Conservation (phyloP, 208 protist species). For the Kentomonas sorsogonicus region DNA sequence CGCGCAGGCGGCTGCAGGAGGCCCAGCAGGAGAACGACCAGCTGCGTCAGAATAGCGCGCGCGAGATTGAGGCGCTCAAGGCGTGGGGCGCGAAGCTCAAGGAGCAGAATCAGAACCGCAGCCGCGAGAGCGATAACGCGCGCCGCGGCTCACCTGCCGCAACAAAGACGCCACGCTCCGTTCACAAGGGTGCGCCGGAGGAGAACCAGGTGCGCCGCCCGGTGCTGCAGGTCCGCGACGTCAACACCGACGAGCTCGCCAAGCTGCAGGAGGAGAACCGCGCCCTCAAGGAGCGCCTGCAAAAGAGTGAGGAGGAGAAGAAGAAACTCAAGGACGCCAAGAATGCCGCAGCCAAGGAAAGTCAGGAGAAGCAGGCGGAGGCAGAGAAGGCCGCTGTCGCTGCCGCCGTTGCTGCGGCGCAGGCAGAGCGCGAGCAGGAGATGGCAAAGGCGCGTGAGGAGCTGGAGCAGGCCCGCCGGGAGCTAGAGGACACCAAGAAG, state of each 20-base stretch:
- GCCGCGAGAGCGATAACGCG: slow-evolving; percentile 6
- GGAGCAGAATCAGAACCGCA: slow-evolving; percentile 27
- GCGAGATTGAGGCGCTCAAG: slow-evolving; percentile 43
- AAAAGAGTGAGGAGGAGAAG: slow-evolving; percentile 14
- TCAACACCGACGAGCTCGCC: slow-evolving; percentile 11
- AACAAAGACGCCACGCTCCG: slow-evolving; percentile 19
- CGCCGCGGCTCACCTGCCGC: no score
- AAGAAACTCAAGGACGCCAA: slow-evolving; percentile 7
- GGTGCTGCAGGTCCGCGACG: slow-evolving; percentile 22
- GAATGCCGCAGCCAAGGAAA: slow-evolving; percentile 2
- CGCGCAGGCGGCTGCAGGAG: slow-evolving; percentile 18
- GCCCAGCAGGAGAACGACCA: slow-evolving; percentile 15
- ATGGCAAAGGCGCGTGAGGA: not conserved
- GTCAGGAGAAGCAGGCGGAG: slow-evolving; percentile 4
- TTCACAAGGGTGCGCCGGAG: slow-evolving; percentile 16
- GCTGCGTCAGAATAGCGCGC: slow-evolving; percentile 20
- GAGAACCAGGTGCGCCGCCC: slow-evolving; percentile 6
- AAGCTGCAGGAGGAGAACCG: slow-evolving; percentile 28
- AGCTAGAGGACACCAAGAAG: slow-evolving; percentile 14
- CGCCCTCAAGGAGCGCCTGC: slow-evolving; percentile 20
- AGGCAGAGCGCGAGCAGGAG: not conserved
- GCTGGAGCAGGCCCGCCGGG: not conserved
- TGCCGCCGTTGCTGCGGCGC: slow-evolving; percentile 5
- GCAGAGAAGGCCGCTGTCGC: slow-evolving; percentile 8
- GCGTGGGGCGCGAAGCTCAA: slow-evolving; percentile 41